These are phyloP conservation scores for Trametes cinnabarina DNA, from an alignment of 768 basidiomycete genomes.

Conservation along the genomic window DNA sequence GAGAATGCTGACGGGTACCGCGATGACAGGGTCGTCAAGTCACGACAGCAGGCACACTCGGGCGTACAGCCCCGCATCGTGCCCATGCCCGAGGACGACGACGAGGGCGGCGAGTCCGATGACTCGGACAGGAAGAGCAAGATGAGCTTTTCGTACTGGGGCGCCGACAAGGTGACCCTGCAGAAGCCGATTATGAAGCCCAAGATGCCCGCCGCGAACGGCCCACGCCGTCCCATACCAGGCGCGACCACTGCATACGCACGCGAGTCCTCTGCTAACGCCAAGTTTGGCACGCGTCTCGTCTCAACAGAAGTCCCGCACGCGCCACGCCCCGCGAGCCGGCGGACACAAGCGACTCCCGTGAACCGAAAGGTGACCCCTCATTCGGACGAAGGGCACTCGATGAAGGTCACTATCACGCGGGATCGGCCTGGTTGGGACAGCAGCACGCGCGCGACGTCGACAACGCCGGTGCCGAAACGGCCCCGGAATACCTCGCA, in stretches of 20 bases:
- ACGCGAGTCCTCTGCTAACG: slow-evolving; percentile 83
- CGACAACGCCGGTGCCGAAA: slow-evolving; percentile 40
- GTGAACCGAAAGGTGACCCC: slow-evolving; percentile 44
- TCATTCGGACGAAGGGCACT: slow-evolving; percentile 62
- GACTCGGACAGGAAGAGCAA: slow-evolving; percentile 89
- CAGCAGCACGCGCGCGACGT: slow-evolving; percentile 45
- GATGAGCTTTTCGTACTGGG: slow-evolving; percentile 95
- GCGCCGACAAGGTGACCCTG: slow-evolving; percentile 86
- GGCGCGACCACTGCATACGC: slow-evolving; percentile 57
- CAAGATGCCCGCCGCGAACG: slow-evolving; percentile 30
- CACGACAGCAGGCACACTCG: slow-evolving; percentile 58
- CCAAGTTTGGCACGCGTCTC: slow-evolving; percentile 87
- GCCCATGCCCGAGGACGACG: slow-evolving; percentile 62
- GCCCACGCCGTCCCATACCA: slow-evolving; percentile 37
- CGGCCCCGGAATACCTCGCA: slow-evolving; percentile 73
- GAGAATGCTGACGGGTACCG: slow-evolving; percentile 10
- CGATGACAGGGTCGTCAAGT: slow-evolving; percentile 59
- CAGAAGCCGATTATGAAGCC: slow-evolving; percentile 70
- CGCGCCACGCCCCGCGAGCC: slow-evolving; percentile 57
- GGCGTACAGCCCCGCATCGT: slow-evolving; percentile 63
- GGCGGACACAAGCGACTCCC: slow-evolving; percentile 49
- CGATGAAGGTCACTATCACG: slow-evolving; percentile 68
- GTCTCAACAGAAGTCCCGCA: slow-evolving; percentile 56
- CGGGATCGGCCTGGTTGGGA: slow-evolving; percentile 64
- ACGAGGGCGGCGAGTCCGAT: slow-evolving; percentile 65